Conservation (phyloP, 495 filamentous ascomycete species). For the Talaromyces ruber region DNA sequence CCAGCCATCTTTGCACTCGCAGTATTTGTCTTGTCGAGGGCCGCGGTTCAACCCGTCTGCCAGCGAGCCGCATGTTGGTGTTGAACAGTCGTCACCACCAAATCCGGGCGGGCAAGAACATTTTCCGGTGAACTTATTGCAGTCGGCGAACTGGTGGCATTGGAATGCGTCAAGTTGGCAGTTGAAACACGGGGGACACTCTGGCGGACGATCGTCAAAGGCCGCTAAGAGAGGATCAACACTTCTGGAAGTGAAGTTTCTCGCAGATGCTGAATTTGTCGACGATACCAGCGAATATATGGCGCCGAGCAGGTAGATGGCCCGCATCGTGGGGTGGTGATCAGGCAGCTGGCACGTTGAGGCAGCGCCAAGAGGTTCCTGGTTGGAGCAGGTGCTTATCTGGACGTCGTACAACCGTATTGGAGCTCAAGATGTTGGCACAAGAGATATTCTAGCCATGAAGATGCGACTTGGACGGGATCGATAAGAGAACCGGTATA, state of each 20-base stretch:
- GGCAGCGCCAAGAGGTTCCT: not conserved
- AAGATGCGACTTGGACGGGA: conserved; percentile 7
- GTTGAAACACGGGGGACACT: conserved; percentile 81
- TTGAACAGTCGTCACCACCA: conserved; percentile 84
- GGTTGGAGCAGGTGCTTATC: not conserved
- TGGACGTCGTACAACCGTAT: not conserved
- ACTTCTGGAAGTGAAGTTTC: not conserved
- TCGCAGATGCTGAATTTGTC: not conserved
- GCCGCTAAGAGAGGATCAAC: conserved; percentile 32
- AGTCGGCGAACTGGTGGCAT: conserved; percentile 80
- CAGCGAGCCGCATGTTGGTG: conserved; percentile 84
- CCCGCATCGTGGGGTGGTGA: not conserved
- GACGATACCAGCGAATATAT: not conserved
- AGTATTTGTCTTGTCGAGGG: conserved; percentile 56
- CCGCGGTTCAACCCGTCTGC: conserved; percentile 67
- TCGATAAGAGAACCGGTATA: not conserved
- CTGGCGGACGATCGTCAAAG: conserved; percentile 48
- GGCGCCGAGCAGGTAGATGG: not conserved
- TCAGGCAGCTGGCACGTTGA: not conserved
- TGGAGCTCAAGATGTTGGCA: not conserved
- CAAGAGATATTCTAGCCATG: conserved; percentile 14
- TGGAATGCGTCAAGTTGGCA: conserved; percentile 87
- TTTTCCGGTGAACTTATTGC: conserved; percentile 80
- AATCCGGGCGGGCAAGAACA: conserved; percentile 88
- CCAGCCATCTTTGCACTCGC: conserved; percentile 92